These are phyloP conservation scores for Didymella pomorum DNA, from an alignment of 2,329 filamentous ascomycete genomes.

Conservation along the genomic window DNA sequence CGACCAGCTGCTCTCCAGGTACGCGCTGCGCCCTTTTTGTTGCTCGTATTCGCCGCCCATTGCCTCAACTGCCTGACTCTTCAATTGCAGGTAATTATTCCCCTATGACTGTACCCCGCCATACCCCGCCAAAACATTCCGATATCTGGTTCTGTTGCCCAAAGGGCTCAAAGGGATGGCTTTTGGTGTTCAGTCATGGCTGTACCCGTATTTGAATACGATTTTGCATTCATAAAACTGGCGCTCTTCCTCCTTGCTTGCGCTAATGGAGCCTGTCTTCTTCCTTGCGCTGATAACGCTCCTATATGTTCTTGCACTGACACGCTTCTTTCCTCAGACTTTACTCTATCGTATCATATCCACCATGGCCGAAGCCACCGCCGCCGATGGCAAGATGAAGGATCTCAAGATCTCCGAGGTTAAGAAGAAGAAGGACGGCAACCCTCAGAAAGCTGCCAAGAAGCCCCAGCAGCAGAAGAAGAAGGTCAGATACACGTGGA, in stretches of 20 bases:
- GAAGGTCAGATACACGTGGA: constrained; percentile 32
- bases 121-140: constrained; percentile 41
- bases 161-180: constrained; percentile 23
- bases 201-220: constrained; percentile 14
- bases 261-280: constrained; percentile 13
- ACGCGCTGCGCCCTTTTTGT: constrained; percentile 11
- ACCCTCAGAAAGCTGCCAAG: constrained; percentile 42
- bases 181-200: constrained; percentile 17
- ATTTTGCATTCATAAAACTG: not conserved
- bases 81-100: constrained; percentile 32
- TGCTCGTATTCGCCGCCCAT: constrained; percentile 3
- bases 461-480: constrained; percentile 61
- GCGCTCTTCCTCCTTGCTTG: not conserved
- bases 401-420: constrained; percentile 51
- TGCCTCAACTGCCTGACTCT: constrained; percentile 29
- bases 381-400: constrained; percentile 57
- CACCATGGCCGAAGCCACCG: constrained; percentile 46
- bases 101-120: constrained; percentile 39
- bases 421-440: constrained; percentile 49
- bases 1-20: constrained; percentile 17
- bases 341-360: not conserved
- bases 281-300: no score
- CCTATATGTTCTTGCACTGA: constrained; percentile 17
- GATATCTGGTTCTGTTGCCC: constrained; percentile 21
- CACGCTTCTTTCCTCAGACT: constrained; percentile 10